phyloP scores from a whole-genome alignment of 2,329 filamentous ascomycete genomes.

The Tolypocladium paradoxum region DNA sequence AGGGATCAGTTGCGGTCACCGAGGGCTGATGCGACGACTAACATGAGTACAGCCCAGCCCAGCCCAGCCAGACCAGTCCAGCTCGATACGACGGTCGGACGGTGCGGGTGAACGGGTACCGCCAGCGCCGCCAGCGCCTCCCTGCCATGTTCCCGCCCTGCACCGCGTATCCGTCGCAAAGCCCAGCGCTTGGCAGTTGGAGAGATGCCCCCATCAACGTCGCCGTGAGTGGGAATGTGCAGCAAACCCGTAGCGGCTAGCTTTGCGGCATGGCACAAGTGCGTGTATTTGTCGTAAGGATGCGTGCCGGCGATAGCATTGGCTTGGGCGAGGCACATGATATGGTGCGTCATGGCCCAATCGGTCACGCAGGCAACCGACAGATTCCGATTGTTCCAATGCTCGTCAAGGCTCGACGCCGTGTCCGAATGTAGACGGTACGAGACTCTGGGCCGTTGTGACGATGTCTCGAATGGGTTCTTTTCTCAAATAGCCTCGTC shows the following conservation, averaged over 20 bases:
- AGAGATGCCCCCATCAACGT: not conserved
- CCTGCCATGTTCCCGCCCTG: not conserved
- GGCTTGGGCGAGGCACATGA: not conserved
- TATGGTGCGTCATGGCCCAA: no score
- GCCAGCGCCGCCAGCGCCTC: not conserved
- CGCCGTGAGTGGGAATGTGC: not conserved
- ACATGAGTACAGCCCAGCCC: no score
- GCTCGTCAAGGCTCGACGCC: not conserved
- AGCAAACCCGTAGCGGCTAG: not conserved
- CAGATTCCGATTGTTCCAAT: not conserved
- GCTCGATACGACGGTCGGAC: not conserved
- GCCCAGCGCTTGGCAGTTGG: not conserved
- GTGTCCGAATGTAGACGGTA: not conserved
- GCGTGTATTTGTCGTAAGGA: not conserved
- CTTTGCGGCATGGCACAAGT: not conserved
- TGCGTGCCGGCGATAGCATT: not conserved
- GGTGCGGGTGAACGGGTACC: not conserved
- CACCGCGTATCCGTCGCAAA: not conserved
- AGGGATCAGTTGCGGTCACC: not conserved
- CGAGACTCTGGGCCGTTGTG: not conserved
- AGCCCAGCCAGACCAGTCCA: not conserved
- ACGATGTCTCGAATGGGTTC: not conserved
- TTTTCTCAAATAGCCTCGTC: not conserved
- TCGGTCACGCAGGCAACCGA: no score
- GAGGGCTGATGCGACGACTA: not conserved